Evolutionary conservation across 1,284 basidiomycete species (phyloP).

Genomic region (Hymenochaete sp.): DNA sequence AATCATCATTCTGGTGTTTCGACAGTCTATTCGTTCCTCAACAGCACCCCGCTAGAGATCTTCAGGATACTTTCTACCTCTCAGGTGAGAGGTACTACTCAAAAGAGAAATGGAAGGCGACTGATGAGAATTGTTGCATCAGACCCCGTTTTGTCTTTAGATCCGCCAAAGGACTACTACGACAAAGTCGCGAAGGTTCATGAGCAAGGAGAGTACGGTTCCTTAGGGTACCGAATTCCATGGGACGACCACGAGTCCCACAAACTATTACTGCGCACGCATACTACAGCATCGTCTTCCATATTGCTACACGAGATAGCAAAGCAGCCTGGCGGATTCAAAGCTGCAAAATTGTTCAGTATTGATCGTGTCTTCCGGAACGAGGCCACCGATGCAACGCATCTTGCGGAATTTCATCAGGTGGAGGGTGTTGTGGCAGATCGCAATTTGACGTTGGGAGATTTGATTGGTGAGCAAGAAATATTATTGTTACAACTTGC

Average conservation of each 20-base stretch:
- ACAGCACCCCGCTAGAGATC: conserved; percentile 95
- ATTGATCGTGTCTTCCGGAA: conserved; percentile 99
- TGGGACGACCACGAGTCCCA: conserved; percentile 89
- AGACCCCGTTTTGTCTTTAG: conserved; percentile 79
- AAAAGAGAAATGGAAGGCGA: neutral
- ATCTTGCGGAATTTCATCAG: conserved; percentile 99
- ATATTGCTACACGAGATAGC: conserved; percentile 94
- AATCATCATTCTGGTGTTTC: conserved; percentile 99
- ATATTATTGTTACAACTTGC: conserved; percentile 1
- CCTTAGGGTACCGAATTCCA: conserved; percentile 96
- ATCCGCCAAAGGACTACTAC: conserved; percentile 83
- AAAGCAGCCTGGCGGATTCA: conserved; percentile 68
- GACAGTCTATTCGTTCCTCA: conserved; percentile 98
- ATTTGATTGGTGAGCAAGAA: conserved; percentile 73
- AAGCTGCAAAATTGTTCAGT: conserved; percentile 94
- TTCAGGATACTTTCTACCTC: conserved; percentile 99
- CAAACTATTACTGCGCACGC: conserved; percentile 90
- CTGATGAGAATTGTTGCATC: conserved; percentile 3
- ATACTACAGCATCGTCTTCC: conserved; percentile 94
- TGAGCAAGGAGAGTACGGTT: conserved; percentile 87
- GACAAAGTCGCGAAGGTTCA: conserved; percentile 84
- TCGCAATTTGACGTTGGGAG: conserved; percentile 87
- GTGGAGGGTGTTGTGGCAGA: conserved; percentile 99
- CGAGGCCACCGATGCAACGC: conserved; percentile 98
- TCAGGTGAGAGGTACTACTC: conserved; percentile 48